Conservation (phyloP, 208 protist genomes). For the Leishmania guyanensis region DNA sequence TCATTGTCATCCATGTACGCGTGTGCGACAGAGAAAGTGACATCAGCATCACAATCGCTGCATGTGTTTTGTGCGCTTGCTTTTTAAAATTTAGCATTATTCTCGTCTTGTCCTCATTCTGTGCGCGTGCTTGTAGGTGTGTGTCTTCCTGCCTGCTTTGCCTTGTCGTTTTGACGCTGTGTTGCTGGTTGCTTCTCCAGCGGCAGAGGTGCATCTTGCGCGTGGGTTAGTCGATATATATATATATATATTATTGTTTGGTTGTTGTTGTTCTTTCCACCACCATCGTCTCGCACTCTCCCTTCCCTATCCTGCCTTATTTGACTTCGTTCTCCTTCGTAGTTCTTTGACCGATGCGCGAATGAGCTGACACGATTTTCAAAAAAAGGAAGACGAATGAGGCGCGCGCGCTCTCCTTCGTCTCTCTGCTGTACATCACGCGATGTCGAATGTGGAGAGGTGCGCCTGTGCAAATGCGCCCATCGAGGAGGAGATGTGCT, state of each 20-base stretch:
- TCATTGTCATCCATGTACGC: not conserved
- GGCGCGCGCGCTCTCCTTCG: not conserved
- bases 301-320: not conserved
- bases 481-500: not conserved
- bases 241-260: too few relatives aligned
- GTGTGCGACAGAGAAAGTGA: not conserved
- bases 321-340: not conserved
- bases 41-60: not conserved
- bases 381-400: not conserved
- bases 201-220: too few relatives aligned
- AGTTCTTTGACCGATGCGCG: too few relatives aligned
- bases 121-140: not conserved
- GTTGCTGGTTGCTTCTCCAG: not conserved
- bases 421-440: not conserved
- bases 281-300: not conserved
- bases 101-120: not conserved
- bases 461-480: not conserved
- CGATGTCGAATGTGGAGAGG: not conserved
- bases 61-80: not conserved
- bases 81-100: not conserved
- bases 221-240: too few relatives aligned
- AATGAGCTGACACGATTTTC: not conserved
- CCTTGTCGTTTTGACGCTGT: not conserved
- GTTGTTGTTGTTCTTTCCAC: not conserved
- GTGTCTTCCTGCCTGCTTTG: not conserved